phyloP scores from a whole-genome alignment of 2,329 filamentous ascomycete genomes.

The Xylariaceae sp. region DNA sequence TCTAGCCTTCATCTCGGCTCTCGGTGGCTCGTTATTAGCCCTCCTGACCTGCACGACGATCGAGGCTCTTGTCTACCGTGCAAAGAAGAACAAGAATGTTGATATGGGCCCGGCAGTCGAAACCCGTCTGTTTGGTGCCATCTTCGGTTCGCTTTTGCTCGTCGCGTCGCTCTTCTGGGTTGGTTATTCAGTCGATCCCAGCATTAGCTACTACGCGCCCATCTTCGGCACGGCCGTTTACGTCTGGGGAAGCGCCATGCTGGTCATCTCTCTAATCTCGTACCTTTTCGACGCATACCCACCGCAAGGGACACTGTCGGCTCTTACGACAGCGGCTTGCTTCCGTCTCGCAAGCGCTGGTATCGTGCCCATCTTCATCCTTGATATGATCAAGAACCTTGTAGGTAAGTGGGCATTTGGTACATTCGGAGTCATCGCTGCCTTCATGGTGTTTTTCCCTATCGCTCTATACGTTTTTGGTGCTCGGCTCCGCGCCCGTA shows the following conservation, averaged over 20 bases:
- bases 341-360: constrained; percentile 38
- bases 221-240: constrained; percentile 9
- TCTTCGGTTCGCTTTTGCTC: constrained; percentile 7
- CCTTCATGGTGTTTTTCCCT: neutral
- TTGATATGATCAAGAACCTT: neutral
- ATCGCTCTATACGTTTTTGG: neutral
- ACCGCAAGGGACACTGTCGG: constrained; percentile 43
- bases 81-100: neutral
- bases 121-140: neutral
- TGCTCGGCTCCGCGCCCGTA: neutral
- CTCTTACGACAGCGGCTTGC: constrained; percentile 43
- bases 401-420: neutral
- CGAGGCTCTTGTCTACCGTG: neutral
- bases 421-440: constrained; percentile 1
- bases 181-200: constrained; percentile 42
- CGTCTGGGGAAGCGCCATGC: constrained; percentile 4
- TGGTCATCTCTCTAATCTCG: constrained; percentile 40
- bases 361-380: constrained; percentile 21
- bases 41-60: neutral
- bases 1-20: constrained; percentile 13
- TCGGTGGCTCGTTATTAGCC: neutral
- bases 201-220: constrained; percentile 22
- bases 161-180: constrained; percentile 45
- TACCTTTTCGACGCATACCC: constrained; percentile 48
- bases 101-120: neutral